Base-by-base conservation (phyloP, 805 yeast genomes). In the Saccharomycopsis guyanensis region DNA sequence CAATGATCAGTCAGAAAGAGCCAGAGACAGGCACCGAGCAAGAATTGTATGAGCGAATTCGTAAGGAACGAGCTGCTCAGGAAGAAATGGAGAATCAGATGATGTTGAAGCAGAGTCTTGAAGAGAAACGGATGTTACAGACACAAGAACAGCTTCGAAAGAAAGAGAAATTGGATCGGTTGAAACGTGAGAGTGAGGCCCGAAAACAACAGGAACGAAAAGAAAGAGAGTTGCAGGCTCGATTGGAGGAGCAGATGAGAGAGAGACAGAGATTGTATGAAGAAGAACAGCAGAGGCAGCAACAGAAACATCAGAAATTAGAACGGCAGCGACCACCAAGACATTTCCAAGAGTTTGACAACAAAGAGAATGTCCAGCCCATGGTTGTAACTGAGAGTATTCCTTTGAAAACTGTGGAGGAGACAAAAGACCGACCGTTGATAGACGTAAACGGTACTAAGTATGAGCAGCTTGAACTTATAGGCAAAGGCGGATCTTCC, bases 401-500 rank as follows among this genome's bases (percentile, higher is more conserved):
- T 2, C 67, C 65, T 1, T 63, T 64, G 2, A 41, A 45, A 25
- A 54, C 61, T 1, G n/a, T n/a, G n/a, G 47, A 42, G 8, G 15
- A 35, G 12, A 18, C 23, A 34, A n/a, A 15, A 31, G n/a, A 24
- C 8, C 15, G 20, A 13, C 18, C 20, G 13, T 29, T 37, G 40
- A 38, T 43, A 10, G 16, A 42, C 2, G 38, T 82, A 1, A 85
- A 87, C 59, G 78, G 75, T 1, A 71, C 70, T 29, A 72, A 72
- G 37, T 91, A 85, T 58, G 89, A 82, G 56, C 74, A 82, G 47
- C 64, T 85, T 23, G 96, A 87, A 57, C 66, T 85, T 12, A 61
- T 89, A 16, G 97, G 97, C 3, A 75, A 84, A 60, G 97, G 97
- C 22, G 97, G 97, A 0, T 75, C 96, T 0, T 88, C 96, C 0